Conservation (phyloP, 2,329 filamentous ascomycete species). For the Scedosporium boydii region DNA sequence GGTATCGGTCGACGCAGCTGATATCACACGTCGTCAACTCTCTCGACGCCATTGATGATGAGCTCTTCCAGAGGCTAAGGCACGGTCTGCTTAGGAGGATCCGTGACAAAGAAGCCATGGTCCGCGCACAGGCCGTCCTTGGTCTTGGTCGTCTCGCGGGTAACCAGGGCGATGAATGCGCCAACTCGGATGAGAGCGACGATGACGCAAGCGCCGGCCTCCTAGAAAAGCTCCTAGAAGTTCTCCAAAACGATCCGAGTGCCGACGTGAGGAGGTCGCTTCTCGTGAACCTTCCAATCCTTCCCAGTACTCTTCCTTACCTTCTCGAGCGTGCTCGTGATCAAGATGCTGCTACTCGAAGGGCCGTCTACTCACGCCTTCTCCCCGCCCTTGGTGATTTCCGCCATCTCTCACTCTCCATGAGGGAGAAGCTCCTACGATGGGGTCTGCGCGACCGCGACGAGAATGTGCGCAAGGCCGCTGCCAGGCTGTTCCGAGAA, state of each 20-base stretch:
- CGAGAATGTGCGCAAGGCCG: conserved; percentile 86
- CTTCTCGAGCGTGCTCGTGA: conserved; percentile 87
- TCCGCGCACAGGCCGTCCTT: conserved; percentile 84
- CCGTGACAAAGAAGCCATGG: conserved; percentile 86
- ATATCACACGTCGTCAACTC: conserved; percentile 88
- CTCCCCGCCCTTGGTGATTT: conserved; percentile 89
- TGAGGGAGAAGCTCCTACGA: conserved; percentile 88
- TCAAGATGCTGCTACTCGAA: conserved; percentile 71
- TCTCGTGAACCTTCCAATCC: conserved; percentile 81
- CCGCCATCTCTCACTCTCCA: conserved; percentile 80
- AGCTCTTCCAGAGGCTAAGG: conserved; percentile 74
- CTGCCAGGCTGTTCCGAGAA: conserved; percentile 81
- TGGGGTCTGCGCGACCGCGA: conserved; percentile 94
- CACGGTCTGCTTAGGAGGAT: conserved; percentile 75
- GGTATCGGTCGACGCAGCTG: conserved; percentile 83
- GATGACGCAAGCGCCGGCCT: conserved; percentile 58
- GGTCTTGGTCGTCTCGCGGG: conserved; percentile 79
- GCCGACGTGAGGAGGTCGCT: conserved; percentile 86
- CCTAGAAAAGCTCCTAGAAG: conserved; percentile 73
- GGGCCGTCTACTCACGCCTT: conserved; percentile 78
- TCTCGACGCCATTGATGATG: conserved; percentile 84
- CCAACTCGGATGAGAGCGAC: conserved; percentile 61
- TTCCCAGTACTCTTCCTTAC: conserved; percentile 72
- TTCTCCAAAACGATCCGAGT: conserved; percentile 87
- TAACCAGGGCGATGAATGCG: conserved; percentile 62